A percentile compares a stretch with the other conserved stretches of the same genome.
phyloP scores from a whole-genome alignment of 352 stramenopile genomes.

The Phytopythium boreale region DNA sequence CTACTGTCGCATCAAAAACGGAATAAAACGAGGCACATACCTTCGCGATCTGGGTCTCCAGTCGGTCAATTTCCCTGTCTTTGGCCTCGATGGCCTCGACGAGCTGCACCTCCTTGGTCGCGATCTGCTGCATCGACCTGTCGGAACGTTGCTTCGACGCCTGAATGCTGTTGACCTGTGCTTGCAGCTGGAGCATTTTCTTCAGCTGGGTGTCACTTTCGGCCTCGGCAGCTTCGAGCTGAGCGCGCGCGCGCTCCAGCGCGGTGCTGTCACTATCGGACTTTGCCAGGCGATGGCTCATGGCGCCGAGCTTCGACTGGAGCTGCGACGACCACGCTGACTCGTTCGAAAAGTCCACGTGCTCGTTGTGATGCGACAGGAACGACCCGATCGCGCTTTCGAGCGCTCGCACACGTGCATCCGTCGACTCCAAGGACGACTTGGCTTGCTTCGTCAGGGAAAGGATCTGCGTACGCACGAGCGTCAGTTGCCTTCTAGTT shows the following conservation, averaged over 20 bases:
- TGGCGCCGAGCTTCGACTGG: slow-evolving; percentile 6
- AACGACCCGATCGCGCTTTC: slow-evolving; percentile 23
- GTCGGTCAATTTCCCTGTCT: slow-evolving; percentile 18
- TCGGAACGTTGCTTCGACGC: slow-evolving; percentile 13
- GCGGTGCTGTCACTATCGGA: slow-evolving; percentile 4
- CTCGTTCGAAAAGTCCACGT: slow-evolving; percentile 1
- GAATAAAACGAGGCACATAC: not conserved
- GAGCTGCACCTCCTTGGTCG: slow-evolving; percentile 27
- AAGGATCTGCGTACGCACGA: slow-evolving; percentile 8
- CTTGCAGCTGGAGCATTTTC: slow-evolving; percentile 27
- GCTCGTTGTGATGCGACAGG: slow-evolving; percentile 18
- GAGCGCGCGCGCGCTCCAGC: slow-evolving; percentile 5
- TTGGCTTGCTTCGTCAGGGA: slow-evolving; percentile 14
- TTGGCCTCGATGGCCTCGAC: slow-evolving; percentile 19
- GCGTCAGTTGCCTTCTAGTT: not conserved
- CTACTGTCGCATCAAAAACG: not conserved
- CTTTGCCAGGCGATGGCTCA: slow-evolving; percentile 15
- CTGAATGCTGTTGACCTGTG: slow-evolving; percentile 25
- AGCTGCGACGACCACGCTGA: not conserved
- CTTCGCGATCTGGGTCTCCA: slow-evolving; percentile 27
- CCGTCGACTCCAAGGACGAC: slow-evolving; percentile 3
- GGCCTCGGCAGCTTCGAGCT: slow-evolving; percentile 14
- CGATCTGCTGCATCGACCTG: slow-evolving; percentile 21
- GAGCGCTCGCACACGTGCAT: slow-evolving; percentile 9
- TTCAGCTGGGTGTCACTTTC: slow-evolving; percentile 26